Evolutionary conservation across 2,329 filamentous ascomycete species (phyloP).

Genomic region (Calcarisporium arbuscula): DNA sequence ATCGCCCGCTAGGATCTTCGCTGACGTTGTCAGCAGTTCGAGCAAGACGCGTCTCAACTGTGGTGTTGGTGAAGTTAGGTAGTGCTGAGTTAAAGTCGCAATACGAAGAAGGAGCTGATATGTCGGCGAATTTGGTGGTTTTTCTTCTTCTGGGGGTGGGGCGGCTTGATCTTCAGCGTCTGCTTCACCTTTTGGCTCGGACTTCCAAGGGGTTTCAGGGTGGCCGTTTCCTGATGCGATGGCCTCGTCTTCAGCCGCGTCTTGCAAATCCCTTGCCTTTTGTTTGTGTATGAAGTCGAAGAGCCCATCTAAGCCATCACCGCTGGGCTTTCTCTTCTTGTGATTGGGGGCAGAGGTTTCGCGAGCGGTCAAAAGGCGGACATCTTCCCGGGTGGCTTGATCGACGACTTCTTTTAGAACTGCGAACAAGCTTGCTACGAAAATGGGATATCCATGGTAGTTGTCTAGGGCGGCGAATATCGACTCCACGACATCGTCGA

Average conservation of each 20-base stretch:
- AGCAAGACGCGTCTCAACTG: conserved; percentile 73
- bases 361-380: conserved; percentile 38
- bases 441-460: conserved; percentile 83
- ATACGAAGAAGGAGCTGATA: conserved; percentile 80
- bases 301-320: conserved; percentile 37
- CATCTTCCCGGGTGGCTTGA: conserved; percentile 62
- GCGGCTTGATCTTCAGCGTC: conserved; percentile 29
- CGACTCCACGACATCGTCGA: conserved; percentile 85
- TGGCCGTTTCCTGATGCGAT: conserved; percentile 20
- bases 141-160: conserved; percentile 35
- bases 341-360: conserved; percentile 31
- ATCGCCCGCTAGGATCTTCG: conserved; percentile 64
- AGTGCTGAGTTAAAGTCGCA: conserved; percentile 77
- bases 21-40: conserved; percentile 65
- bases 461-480: conserved; percentile 92
- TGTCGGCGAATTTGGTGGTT: conserved; percentile 65
- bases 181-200: conserved; percentile 28
- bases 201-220: conserved; percentile 31
- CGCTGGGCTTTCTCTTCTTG: conserved; percentile 28
- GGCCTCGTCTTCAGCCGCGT: conserved; percentile 29
- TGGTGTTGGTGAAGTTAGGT: conserved; percentile 79
- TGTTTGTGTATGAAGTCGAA: conserved; percentile 57
- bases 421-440: conserved; percentile 80
- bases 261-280: conserved; percentile 24
- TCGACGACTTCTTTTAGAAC: conserved; percentile 79